These are phyloP conservation scores for Cystofilobasidium macerans DNA, from an alignment of 768 basidiomycete genomes.

Conservation along the genomic window DNA sequence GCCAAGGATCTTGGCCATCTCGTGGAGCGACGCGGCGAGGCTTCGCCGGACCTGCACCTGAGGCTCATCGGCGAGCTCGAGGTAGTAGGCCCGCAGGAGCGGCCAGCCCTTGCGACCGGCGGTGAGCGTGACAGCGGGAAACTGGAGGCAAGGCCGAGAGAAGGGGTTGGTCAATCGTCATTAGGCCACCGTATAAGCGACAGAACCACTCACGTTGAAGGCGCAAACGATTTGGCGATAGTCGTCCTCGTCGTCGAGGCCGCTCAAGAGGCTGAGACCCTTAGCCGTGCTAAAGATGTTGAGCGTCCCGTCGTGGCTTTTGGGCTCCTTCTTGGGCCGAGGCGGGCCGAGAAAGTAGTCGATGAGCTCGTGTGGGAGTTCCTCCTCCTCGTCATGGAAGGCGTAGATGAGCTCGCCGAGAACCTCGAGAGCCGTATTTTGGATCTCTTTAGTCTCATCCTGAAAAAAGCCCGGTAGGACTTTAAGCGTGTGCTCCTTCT, in stretches of 20 bases:
- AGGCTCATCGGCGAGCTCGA: conserved; percentile 51
- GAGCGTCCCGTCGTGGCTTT: not conserved
- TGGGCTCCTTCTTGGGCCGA: not conserved
- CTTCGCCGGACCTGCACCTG: conserved; percentile 60
- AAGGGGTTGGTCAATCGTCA: no score
- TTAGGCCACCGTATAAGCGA: not conserved
- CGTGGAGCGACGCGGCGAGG: conserved; percentile 77
- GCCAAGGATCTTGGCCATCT: conserved; percentile 76
- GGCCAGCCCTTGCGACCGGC: conserved; percentile 66
- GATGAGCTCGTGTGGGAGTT: conserved; percentile 57
- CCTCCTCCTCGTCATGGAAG: conserved; percentile 51
- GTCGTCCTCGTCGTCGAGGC: conserved; percentile 11
- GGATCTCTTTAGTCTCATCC: conserved; percentile 58
- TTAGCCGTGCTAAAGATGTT: conserved; percentile 6
- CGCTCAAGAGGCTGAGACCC: conserved; percentile 2
- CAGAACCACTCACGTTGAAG: conserved; percentile 37
- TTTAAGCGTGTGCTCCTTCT: conserved; percentile 55
- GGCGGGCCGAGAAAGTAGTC: conserved; percentile 57
- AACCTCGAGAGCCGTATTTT: conserved; percentile 68
- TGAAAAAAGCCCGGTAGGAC: conserved; percentile 53
- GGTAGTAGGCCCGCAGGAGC: conserved; percentile 56
- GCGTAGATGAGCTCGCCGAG: conserved; percentile 80
- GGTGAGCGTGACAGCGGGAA: conserved; percentile 77
- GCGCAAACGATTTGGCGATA: conserved; percentile 35
- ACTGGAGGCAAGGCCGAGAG: conserved; percentile 47